Conservation (phyloP, 1,139 yeast species). For the Wickerhamiella pararugosa region DNA sequence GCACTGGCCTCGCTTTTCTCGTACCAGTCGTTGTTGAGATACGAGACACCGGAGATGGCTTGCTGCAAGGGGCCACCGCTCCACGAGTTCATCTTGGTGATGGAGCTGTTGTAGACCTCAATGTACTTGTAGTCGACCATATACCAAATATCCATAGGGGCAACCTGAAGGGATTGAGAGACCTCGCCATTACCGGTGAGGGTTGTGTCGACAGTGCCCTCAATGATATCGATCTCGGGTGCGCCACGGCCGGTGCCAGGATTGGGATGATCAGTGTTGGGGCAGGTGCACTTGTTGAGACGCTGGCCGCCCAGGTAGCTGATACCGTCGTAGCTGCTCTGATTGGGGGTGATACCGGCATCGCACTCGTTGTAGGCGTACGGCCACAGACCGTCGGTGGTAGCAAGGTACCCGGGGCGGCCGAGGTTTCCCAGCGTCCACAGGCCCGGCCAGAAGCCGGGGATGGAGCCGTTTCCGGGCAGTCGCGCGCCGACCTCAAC, state of each 20-base stretch:
- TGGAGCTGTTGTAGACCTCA: slow-evolving; percentile 42
- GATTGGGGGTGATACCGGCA: slow-evolving; percentile 83
- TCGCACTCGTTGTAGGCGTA: slow-evolving; percentile 71
- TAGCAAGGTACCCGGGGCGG: slow-evolving; percentile 65
- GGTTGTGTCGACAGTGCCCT: slow-evolving; percentile 45
- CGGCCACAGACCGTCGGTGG: slow-evolving; percentile 84
- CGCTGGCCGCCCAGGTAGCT: slow-evolving; percentile 68
- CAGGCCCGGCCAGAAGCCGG: slow-evolving; percentile 82
- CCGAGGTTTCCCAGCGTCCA: slow-evolving; percentile 84
- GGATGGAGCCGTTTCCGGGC: slow-evolving; percentile 53
- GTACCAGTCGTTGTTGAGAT: slow-evolving; percentile 63
- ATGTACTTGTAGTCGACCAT: slow-evolving; percentile 63
- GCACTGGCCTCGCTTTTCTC: slow-evolving; percentile 31
- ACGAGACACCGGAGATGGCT: slow-evolving; percentile 62
- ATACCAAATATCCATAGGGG: slow-evolving; percentile 81
- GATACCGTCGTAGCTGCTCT: slow-evolving; percentile 67
- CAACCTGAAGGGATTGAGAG: slow-evolving; percentile 70
- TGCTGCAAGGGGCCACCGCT: slow-evolving; percentile 80
- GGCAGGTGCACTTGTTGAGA: slow-evolving; percentile 53
- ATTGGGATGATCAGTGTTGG: slow-evolving; percentile 66
- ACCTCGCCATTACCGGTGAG: slow-evolving; percentile 39
- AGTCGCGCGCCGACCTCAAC: slow-evolving; percentile 55
- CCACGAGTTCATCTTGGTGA: slow-evolving; percentile 60
- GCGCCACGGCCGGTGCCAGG: slow-evolving; percentile 75
- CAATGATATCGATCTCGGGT: slow-evolving; percentile 76